Base-by-base conservation (phyloP, 169 alveolate species). In the Cryptosporidium ryanae region DNA sequence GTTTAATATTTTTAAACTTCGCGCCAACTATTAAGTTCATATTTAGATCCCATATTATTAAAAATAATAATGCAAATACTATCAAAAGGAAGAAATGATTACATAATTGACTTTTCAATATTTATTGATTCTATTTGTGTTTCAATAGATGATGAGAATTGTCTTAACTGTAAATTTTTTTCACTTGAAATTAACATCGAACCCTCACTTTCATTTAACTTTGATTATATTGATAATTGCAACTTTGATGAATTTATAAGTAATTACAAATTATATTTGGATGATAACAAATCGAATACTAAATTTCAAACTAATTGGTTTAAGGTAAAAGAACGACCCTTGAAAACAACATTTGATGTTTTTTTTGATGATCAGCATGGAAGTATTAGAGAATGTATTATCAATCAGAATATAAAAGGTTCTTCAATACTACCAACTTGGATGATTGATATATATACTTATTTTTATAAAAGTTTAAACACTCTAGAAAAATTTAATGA, bases 271-370 rank as follows among this genome's bases (percentile, higher is more conserved):
- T 10, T 44, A 31, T 34, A 15, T 54, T n/a, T 38, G n/a, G 43
- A 76, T 54, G 57, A 59, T n/a, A 34, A 21, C 13, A 63, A 76
- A 23, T 76, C 87, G 34, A 61, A 76, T 21, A 76, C 71, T 38
- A 67, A 55, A 25, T 76, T 76, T 55, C 23, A 17, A 13, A 59
- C 87, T 44, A 48, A 59, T 5, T 76, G 87, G 87, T 76, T 23
- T 59, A n/a, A 12, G n/a, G n/a, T 25, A 4, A 38, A 13, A 3
- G 76, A 76, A 5, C 18, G n/a, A 1, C 87, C 71, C 21, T 10
- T 34, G 13, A 25, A 23, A 31, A 25, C 55, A 1, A 21, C 87
- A 0, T 44, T 44, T 25, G 87, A 43, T 25, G 21, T 76, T 13
- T 76, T 76, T 76, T 76, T 31, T 38, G 38, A 32, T 76, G 87